Evolutionary conservation across 176 grass and related monocot species (phyloP).

Genomic region (Lolium multiflorum): DNA sequence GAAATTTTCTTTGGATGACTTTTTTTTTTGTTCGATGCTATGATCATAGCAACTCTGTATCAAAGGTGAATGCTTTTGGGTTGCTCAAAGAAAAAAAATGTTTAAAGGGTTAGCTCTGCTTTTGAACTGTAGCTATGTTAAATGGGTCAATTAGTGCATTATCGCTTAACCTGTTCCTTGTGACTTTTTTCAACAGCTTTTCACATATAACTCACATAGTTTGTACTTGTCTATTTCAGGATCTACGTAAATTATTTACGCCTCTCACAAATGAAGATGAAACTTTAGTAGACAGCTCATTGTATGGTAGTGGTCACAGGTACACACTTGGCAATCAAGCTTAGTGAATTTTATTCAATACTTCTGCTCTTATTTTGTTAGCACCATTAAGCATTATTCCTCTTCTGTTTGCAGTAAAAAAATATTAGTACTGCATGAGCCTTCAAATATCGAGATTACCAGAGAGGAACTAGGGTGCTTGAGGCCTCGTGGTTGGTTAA

Average conservation of each 20-base stretch:
- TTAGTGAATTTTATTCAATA: constrained; percentile 3
- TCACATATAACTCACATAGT: neutral
- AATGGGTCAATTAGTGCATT: neutral
- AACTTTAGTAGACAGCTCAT: constrained; percentile 49
- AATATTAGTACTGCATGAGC: constrained; percentile 60
- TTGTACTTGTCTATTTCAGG: constrained; percentile 51
- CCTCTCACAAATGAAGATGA: constrained; percentile 74
- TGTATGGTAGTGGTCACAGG: constrained; percentile 48
- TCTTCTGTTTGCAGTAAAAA: constrained; percentile 48
- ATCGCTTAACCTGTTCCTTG: neutral
- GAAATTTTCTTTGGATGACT: neutral
- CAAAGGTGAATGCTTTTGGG: neutral
- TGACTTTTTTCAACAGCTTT: neutral
- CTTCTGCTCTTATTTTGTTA: constrained; percentile 13
- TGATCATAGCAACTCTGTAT: neutral
- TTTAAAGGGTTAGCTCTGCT: neutral
- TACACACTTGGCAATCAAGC: constrained; percentile 25
- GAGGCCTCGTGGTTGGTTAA: constrained; percentile 69
- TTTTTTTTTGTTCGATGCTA: neutral
- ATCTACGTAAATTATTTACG: constrained; percentile 53
- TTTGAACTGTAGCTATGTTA: neutral
- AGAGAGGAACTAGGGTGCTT: constrained; percentile 68
- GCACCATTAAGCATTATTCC: neutral
- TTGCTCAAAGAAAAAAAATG: no score
- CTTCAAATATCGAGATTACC: constrained; percentile 75